Conservation (phyloP, 768 basidiomycete genomes). For the Serendipita indica region DNA sequence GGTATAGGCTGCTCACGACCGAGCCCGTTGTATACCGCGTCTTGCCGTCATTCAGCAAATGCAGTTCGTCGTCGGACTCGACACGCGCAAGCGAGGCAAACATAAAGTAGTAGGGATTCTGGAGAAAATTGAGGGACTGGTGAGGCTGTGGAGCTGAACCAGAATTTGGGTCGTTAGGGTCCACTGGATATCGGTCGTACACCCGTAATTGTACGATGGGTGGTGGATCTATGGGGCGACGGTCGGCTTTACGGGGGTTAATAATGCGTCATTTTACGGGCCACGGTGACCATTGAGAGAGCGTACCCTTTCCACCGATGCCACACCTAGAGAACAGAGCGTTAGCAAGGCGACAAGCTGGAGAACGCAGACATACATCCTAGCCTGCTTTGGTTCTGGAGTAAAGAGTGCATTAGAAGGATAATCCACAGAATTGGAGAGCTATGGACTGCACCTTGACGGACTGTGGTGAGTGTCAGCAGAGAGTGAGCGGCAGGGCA, state of each 20-base stretch:
- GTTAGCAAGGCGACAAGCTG: slow-evolving; percentile 30
- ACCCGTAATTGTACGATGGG: slow-evolving; percentile 93
- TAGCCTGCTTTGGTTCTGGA: slow-evolving; percentile 77
- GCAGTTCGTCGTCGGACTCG: slow-evolving; percentile 77
- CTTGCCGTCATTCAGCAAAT: slow-evolving; percentile 80
- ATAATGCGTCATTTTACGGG: not conserved
- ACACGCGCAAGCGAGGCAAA: slow-evolving; percentile 81
- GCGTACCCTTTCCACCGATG: slow-evolving; percentile 59
- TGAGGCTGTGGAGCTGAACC: slow-evolving; percentile 11
- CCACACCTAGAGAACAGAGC: slow-evolving; percentile 46
- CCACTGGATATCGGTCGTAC: slow-evolving; percentile 35
- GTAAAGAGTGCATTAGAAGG: too few species aligned
- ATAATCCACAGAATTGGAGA: too few species aligned
- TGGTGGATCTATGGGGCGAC: slow-evolving; percentile 92
- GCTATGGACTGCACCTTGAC: too few species aligned
- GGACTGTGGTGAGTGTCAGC: too few species aligned
- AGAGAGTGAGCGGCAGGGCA: too few species aligned
- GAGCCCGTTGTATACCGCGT: slow-evolving; percentile 84
- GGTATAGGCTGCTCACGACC: slow-evolving; percentile 80
- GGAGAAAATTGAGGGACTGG: slow-evolving; percentile 34
- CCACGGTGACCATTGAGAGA: slow-evolving; percentile 7
- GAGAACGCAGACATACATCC: slow-evolving; percentile 21
- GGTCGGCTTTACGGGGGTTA: slow-evolving; percentile 46
- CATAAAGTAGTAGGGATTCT: slow-evolving; percentile 94
- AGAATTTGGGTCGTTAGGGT: slow-evolving; percentile 14